phyloP scores from a whole-genome alignment of 805 yeast genomes.

The Limtongia smithiae region DNA sequence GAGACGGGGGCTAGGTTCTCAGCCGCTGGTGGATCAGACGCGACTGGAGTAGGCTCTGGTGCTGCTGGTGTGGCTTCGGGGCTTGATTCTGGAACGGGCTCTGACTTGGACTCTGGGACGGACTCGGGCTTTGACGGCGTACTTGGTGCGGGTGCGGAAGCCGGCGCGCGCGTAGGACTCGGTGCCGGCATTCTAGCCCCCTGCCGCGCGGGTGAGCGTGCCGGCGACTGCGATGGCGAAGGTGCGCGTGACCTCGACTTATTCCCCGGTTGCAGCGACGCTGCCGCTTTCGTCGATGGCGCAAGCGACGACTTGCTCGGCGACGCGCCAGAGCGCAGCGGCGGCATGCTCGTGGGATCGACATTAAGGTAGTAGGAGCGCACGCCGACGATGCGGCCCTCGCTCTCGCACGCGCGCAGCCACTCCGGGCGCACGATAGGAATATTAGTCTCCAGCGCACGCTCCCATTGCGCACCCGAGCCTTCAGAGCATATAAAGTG shows the following conservation, averaged over 20 bases:
- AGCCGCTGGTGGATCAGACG: too few relatives aligned
- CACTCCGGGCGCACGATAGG: slow-evolving; percentile 96
- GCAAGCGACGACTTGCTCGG: too few relatives aligned
- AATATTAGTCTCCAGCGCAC: slow-evolving; percentile 79
- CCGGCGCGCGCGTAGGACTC: too few relatives aligned
- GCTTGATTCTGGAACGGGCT: neutral
- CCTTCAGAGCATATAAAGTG: slow-evolving; percentile 80
- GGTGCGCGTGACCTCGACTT: too few relatives aligned
- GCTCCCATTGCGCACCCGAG: slow-evolving; percentile 67
- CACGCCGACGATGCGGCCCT: slow-evolving; percentile 87
- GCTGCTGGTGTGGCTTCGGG: neutral
- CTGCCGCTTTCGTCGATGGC: neutral
- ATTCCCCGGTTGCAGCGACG: too few relatives aligned
- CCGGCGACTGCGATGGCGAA: too few relatives aligned
- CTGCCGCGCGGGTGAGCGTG: too few relatives aligned
- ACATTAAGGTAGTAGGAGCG: slow-evolving; percentile 51
- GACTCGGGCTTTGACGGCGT: neutral
- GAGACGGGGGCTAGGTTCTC: too few relatives aligned
- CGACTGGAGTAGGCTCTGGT: neutral
- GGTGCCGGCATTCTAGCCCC: too few relatives aligned
- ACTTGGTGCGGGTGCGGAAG: too few relatives aligned
- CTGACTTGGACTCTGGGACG: neutral
- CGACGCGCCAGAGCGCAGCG: too few relatives aligned
- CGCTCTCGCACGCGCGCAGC: slow-evolving; percentile 89
- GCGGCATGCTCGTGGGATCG: neutral